A percentile compares a stretch with the other conserved stretches of the same genome.
phyloP scores from a whole-genome alignment of 805 yeast genomes.

The Metschnikowia sp. region DNA sequence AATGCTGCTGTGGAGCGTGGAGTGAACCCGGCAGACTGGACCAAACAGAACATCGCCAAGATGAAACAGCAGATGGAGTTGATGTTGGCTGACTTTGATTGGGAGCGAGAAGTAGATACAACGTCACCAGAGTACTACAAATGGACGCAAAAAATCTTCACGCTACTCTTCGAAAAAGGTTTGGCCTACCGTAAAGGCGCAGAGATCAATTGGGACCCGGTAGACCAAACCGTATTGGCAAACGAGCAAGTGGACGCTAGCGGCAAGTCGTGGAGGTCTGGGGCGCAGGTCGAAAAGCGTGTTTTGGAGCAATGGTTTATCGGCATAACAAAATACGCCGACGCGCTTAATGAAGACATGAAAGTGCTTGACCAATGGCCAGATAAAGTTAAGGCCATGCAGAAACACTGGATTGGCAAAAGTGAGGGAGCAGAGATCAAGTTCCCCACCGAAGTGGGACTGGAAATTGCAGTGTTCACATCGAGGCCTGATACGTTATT shows the following conservation, averaged over 20 bases:
- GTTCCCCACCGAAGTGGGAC: constrained; percentile 37
- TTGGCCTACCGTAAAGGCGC: constrained; percentile 84
- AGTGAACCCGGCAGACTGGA: constrained; percentile 81
- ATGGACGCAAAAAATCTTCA: constrained; percentile 87
- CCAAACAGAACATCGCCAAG: constrained; percentile 68
- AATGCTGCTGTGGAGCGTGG: constrained; percentile 92
- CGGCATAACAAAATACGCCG: constrained; percentile 81
- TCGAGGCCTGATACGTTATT: constrained; percentile 87
- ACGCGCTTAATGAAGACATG: constrained; percentile 63
- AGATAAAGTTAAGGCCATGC: constrained; percentile 82
- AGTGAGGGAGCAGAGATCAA: constrained; percentile 73
- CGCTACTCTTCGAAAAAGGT: constrained; percentile 68
- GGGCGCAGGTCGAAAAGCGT: constrained; percentile 86
- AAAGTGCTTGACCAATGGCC: constrained; percentile 75
- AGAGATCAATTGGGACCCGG: constrained; percentile 96
- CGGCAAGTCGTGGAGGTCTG: constrained; percentile 96
- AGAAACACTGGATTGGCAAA: constrained; percentile 89
- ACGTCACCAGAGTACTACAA: constrained; percentile 84
- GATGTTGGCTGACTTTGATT: constrained; percentile 86
- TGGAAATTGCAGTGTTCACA: constrained; percentile 59
- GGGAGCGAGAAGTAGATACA: constrained; percentile 88
- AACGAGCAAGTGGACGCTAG: constrained; percentile 91
- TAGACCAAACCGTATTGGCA: constrained; percentile 91
- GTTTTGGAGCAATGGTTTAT: constrained; percentile 89
- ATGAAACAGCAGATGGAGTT: constrained; percentile 80